Base-by-base conservation (phyloP, 139 green algal species). In the Edaphochlamys debaryana region DNA sequence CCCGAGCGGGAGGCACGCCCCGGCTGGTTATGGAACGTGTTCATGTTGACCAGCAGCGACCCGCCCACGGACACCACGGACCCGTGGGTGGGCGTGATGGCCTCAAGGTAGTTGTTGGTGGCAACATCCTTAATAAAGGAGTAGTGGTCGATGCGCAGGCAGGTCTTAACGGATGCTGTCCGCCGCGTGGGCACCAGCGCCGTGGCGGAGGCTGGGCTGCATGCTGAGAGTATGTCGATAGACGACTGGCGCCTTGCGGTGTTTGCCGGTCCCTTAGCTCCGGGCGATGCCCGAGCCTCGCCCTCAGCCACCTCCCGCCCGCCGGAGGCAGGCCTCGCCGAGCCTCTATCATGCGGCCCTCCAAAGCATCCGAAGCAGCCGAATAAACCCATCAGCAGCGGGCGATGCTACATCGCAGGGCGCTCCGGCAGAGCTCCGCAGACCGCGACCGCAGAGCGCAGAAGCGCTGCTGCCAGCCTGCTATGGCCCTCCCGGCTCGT, bases 91-190 rank as follows among this genome's bases (percentile, higher is more conserved):
- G 76, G 76, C 25, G 62, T 82, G 41, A 82, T 82, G 7, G 76
- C 64, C 23, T 82, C 42, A 2, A 60, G 60, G 41, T 80, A 80
- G 30, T 80, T 80, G 56, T 80, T 80, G 1, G 73, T 80, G 27
- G 37, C 54, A 9, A 80, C 73, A 15, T 82, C 76, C 34, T 66
- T 50, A 42, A 82, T 50, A 42, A 82, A 82, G 2, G 63, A 66
- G 34, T 82, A 82, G 34, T 82, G 76, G 13, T 82, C 42, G 19
- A 82, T 82, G 13, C 76, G 34, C 19, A 82, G 37, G 63, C 76
- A 82, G 19, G 76, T 29, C 48, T 81, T 81, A 0, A 81, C 75
- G 3, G 60, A 72, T 8, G 75, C 75, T 29, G 75, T 81, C 2
- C 75, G 75, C 60, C 75, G 48, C 15, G 75, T 71, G 22, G 75